These are phyloP conservation scores for Fusarium sp. DNA, from an alignment of 2,329 filamentous ascomycete genomes.

Conservation along the genomic window DNA sequence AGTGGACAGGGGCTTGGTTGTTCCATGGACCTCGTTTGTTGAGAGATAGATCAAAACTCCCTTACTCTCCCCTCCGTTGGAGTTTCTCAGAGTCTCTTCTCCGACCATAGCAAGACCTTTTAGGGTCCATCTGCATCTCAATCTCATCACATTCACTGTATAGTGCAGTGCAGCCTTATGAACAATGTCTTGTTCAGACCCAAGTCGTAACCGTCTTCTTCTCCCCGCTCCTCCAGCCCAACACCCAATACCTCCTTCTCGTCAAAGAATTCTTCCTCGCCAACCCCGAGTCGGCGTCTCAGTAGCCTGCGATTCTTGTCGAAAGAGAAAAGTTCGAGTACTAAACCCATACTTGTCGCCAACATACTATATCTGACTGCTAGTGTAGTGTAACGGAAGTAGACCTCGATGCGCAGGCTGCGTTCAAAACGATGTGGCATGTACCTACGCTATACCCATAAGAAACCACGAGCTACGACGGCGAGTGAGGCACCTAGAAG, in stretches of 20 bases:
- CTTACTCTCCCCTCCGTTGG: too few species aligned
- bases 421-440: not conserved
- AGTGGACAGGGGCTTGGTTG: not conserved
- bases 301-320: slow-evolving; percentile 8
- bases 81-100: too few species aligned
- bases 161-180: too few species aligned
- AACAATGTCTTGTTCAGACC: not conserved
- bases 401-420: slow-evolving; percentile 3
- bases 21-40: not conserved
- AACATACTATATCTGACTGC: not conserved
- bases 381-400: slow-evolving; percentile 8
- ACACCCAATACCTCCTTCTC: too few species aligned
- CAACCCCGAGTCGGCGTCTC: slow-evolving; percentile 2
- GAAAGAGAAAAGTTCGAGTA: slow-evolving; percentile 10
- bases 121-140: too few species aligned
- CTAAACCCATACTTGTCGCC: accelerated
- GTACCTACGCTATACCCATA: not conserved
- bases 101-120: too few species aligned
- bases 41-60: too few species aligned
- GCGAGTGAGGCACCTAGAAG: not conserved
- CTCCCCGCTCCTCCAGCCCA: not conserved
- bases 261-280: not conserved
- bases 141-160: too few species aligned
- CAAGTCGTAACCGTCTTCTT: not conserved
- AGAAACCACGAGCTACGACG: not conserved